These are phyloP conservation scores for Rhododendron henanense DNA, from an alignment of 148 eudicot species.

Conservation along the genomic window DNA sequence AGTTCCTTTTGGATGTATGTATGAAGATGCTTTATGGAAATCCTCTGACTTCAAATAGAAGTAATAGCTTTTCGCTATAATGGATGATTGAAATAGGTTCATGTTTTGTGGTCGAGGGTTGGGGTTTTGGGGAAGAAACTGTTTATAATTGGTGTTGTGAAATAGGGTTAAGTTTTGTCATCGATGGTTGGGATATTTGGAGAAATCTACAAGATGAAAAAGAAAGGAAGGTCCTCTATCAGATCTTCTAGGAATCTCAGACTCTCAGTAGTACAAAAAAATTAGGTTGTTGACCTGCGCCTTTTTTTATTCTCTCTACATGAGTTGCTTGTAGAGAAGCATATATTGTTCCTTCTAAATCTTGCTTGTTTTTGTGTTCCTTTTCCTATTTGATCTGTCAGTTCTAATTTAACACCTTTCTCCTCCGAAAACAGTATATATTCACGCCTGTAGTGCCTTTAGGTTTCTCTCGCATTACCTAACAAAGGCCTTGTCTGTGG, in stretches of 20 bases:
- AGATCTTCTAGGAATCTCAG: constrained; percentile 2
- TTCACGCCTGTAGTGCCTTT: background rate
- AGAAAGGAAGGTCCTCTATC: background rate
- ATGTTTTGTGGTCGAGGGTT: background rate
- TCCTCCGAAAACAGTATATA: background rate
- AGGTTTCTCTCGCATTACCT: background rate
- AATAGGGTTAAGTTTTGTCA: background rate
- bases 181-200: background rate
- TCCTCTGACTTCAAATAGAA: background rate
- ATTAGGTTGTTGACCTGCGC: background rate
- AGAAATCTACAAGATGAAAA: background rate
- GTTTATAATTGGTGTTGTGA: background rate
- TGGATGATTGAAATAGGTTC: background rate
- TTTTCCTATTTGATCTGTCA: background rate
- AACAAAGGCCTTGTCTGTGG: background rate
- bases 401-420: background rate
- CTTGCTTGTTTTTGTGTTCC: background rate
- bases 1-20: background rate
- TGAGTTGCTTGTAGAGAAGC: background rate
- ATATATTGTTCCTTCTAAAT: background rate
- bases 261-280: background rate
- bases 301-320: background rate
- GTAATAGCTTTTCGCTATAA: background rate
- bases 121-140: background rate
- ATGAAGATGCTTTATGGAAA: background rate